A percentile compares a stretch with the other conserved stretches of the same genome.
Evolutionary conservation across 192 early-diverging fungal species (phyloP).

Genomic region (Chytriomyces sp.): DNA sequence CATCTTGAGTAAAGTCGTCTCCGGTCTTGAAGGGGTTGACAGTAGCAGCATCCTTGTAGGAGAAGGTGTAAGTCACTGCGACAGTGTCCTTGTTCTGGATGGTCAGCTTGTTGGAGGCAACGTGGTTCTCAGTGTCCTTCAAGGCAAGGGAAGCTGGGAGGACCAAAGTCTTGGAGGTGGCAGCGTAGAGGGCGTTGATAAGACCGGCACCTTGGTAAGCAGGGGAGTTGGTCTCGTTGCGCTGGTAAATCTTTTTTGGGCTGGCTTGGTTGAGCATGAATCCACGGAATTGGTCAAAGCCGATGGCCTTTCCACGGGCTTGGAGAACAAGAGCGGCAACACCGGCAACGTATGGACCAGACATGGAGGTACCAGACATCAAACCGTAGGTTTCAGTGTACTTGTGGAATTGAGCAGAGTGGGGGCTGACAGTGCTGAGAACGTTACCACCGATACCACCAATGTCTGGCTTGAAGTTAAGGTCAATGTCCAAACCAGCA

Average conservation of each 20-base stretch:
- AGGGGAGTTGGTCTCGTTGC: conserved; percentile 55
- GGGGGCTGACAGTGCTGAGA: conserved; percentile 37
- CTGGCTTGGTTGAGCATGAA: background rate
- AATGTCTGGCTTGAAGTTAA: conserved; percentile 65
- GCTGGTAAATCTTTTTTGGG: conserved; percentile 31
- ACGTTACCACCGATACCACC: conserved; percentile 50
- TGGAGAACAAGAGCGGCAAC: background rate
- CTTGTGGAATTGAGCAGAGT: conserved; percentile 10
- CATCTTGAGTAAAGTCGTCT: conserved; percentile 32
- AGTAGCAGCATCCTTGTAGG: conserved; percentile 16
- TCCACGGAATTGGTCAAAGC: background rate
- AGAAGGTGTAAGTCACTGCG: conserved; percentile 35
- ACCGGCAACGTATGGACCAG: background rate
- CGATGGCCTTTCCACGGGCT: background rate
- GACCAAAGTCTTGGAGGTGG: conserved; percentile 55
- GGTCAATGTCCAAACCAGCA: conserved; percentile 72
- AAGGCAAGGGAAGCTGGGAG: conserved; percentile 51
- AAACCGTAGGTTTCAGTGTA: background rate
- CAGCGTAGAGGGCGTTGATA: conserved; percentile 68
- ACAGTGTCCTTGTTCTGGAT: conserved; percentile 34
- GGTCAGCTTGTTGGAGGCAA: background rate
- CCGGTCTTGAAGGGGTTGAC: conserved; percentile 14
- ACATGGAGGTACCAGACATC: background rate
- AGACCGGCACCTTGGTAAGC: conserved; percentile 75
- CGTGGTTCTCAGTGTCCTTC: conserved; percentile 38